Percentiles rank a stretch among this genome's conserved stretches.
Evolutionary conservation across 2,329 filamentous ascomycete species (phyloP).

Genomic region (Phaeosphaeriaceae sp.): DNA sequence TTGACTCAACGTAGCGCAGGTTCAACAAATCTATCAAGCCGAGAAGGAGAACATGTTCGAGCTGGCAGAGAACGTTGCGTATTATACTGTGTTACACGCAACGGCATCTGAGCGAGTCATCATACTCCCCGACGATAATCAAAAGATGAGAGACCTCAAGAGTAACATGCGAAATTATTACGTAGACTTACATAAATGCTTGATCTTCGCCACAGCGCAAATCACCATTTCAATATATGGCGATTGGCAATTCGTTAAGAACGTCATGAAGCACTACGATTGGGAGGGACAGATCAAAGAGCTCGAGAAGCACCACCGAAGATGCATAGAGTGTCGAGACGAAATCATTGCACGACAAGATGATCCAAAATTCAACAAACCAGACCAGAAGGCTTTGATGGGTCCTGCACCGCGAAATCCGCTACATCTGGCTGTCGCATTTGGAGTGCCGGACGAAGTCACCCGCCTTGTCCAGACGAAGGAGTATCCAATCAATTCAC

Average conservation of each 20-base stretch:
- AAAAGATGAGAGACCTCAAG: constrained; percentile 18
- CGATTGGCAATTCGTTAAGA: constrained; percentile 20
- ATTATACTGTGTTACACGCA: constrained; percentile 19
- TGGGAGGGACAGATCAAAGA: constrained; percentile 23
- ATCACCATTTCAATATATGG: constrained; percentile 17
- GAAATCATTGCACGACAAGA: constrained; percentile 15
- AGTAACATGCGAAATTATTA: constrained; percentile 17
- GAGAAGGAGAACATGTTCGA: constrained; percentile 20
- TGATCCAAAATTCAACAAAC: not conserved
- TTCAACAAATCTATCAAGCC: constrained; percentile 18
- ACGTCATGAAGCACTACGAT: constrained; percentile 20
- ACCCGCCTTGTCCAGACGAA: constrained; percentile 16
- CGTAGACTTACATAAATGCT: constrained; percentile 18
- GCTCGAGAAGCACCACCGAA: constrained; percentile 10
- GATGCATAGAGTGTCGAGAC: constrained; percentile 7
- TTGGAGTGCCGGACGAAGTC: constrained; percentile 17
- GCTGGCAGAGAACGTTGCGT: constrained; percentile 16
- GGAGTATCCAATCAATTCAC: constrained; percentile 27
- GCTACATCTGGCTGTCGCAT: constrained; percentile 24
- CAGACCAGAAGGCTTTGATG: constrained; percentile 8
- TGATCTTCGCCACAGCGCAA: constrained; percentile 21
- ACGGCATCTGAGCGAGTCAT: constrained; percentile 16
- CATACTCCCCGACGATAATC: constrained; percentile 10
- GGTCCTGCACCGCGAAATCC: constrained; percentile 23
- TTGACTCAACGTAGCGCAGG: constrained; percentile 1